phyloP scores from a whole-genome alignment of 768 basidiomycete species.

The Leccinum truebloodii region DNA sequence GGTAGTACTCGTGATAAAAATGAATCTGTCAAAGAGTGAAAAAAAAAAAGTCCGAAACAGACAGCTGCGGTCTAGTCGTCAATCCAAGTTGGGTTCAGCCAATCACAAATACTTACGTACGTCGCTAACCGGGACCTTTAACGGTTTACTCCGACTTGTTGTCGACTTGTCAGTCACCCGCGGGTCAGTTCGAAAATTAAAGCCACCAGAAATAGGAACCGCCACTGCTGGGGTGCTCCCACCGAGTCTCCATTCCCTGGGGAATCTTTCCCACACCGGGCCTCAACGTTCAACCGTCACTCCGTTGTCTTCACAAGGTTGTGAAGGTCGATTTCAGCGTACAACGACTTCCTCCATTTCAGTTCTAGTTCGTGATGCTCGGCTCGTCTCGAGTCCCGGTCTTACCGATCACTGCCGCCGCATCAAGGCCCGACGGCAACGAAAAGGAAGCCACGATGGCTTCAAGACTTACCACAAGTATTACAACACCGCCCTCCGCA shows the following conservation, averaged over 20 bases:
- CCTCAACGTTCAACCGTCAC: neutral
- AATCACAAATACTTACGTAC: constrained; percentile 3
- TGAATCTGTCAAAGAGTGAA: constrained; percentile 16
- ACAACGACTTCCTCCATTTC: neutral
- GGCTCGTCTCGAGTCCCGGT: neutral
- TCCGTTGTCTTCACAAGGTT: neutral
- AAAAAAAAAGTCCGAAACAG: constrained; percentile 6
- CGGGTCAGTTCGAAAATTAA: neutral
- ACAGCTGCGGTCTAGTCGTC: constrained; percentile 1
- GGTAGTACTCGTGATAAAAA: neutral
- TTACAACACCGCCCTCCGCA: neutral
- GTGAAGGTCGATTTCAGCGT: neutral
- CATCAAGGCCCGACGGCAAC: neutral
- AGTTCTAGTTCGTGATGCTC: neutral
- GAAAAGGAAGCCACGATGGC: neutral
- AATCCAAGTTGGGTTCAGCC: neutral
- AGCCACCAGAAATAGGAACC: neutral
- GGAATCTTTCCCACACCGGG: neutral
- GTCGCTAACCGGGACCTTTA: neutral
- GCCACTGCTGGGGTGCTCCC: neutral
- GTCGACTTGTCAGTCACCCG: no score
- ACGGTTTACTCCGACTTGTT: neutral
- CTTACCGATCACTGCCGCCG: neutral
- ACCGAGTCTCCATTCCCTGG: no score
- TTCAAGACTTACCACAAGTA: neutral